Conservation (phyloP, 805 yeast species). For the Lachancea waltii region DNA sequence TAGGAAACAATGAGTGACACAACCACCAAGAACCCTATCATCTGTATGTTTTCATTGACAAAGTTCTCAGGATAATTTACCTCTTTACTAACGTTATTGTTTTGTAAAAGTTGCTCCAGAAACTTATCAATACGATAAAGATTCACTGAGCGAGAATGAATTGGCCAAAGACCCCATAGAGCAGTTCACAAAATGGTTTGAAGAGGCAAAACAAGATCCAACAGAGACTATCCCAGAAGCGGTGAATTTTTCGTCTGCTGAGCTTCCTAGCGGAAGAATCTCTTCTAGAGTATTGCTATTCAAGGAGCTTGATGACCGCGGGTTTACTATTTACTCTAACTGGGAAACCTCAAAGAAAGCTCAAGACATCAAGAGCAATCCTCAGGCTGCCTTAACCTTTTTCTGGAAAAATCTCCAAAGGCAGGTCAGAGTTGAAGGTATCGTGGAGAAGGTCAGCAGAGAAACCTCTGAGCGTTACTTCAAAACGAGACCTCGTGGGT, state of each 20-base stretch:
- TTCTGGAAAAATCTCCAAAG: conserved; percentile 91
- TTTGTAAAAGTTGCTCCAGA: conserved; percentile 63
- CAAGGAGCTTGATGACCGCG: conserved; percentile 81
- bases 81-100: conserved; percentile 23
- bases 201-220: conserved; percentile 54
- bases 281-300: conserved; percentile 78
- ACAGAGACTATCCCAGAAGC: conserved; percentile 71
- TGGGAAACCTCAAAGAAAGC: conserved; percentile 86
- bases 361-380: conserved; percentile 61
- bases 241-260: conserved; percentile 80
- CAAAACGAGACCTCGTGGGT: conserved; percentile 84
- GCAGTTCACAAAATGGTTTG: conserved; percentile 82
- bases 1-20: conserved; percentile 1
- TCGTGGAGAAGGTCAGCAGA: conserved; percentile 61
- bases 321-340: conserved; percentile 84
- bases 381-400: conserved; percentile 75
- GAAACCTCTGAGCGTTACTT: conserved; percentile 76
- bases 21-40: conserved; percentile 8
- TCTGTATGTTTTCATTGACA: conserved; percentile 3
- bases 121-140: conserved; percentile 80
- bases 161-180: conserved; percentile 55
- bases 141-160: conserved; percentile 47
- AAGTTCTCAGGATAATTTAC: too few relatives aligned
- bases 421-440: conserved; percentile 90
- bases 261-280: conserved; percentile 84